Conservation (phyloP, 108 stramenopile species). For the Cyclostephanos invisitatus region DNA sequence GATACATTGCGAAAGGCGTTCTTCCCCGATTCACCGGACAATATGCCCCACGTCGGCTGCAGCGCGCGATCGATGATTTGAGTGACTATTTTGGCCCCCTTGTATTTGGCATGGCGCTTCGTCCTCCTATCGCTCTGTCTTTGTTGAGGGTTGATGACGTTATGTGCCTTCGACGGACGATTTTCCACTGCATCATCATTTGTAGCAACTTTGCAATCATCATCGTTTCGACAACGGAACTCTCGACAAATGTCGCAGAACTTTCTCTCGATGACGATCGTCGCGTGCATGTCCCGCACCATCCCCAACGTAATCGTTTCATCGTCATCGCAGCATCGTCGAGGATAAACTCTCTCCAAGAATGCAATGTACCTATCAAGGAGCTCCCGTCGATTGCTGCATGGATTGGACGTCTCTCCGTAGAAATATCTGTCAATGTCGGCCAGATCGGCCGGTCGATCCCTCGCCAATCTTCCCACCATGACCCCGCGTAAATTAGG, state of each 20-base stretch:
- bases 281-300: slow-evolving; percentile 22
- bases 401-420: slow-evolving; percentile 65
- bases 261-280: slow-evolving; percentile 10
- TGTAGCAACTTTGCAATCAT: slow-evolving; percentile 7
- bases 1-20: slow-evolving; percentile 45
- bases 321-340: slow-evolving; percentile 78
- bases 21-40: slow-evolving; percentile 45
- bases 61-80: slow-evolving; percentile 48
- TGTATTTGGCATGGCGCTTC: slow-evolving; percentile 21
- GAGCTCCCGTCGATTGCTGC: slow-evolving; percentile 64
- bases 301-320: slow-evolving; percentile 31
- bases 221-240: slow-evolving; percentile 6
- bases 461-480: slow-evolving; percentile 75
- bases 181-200: background rate
- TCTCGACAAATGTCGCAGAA: slow-evolving; percentile 28
- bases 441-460: slow-evolving; percentile 64
- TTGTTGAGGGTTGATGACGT: background rate
- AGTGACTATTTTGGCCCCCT: slow-evolving; percentile 12
- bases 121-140: slow-evolving; percentile 23
- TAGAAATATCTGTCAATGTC: slow-evolving; percentile 80
- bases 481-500: slow-evolving; percentile 68
- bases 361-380: slow-evolving; percentile 64
- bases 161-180: background rate
- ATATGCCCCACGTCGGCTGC: slow-evolving; percentile 59
- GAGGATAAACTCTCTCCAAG: slow-evolving; percentile 67